Conservation (phyloP, 2,329 filamentous ascomycete genomes). For the Cercospora beticola region DNA sequence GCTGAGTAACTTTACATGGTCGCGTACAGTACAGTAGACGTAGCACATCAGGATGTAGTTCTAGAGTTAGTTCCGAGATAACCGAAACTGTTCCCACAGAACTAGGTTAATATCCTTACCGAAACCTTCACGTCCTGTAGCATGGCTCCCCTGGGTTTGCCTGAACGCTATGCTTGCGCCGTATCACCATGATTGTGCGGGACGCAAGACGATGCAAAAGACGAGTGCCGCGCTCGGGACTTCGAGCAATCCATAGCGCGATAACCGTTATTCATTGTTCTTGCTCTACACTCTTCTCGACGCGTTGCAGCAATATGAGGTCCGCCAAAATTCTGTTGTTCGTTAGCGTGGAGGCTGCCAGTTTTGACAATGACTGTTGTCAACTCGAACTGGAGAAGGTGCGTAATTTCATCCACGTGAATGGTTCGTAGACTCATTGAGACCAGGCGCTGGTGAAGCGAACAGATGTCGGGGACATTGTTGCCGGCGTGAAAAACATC, state of each 20-base stretch:
- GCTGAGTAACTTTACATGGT: neutral
- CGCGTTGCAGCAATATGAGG: neutral
- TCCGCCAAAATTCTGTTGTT: neutral
- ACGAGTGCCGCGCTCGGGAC: neutral
- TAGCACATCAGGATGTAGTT: neutral
- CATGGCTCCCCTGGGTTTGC: neutral
- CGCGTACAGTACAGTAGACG: neutral
- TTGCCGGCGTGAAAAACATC: conserved; percentile 6
- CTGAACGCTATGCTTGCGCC: neutral
- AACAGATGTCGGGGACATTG: neutral
- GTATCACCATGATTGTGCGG: neutral
- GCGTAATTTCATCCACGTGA: neutral
- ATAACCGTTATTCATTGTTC: neutral
- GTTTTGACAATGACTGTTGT: neutral
- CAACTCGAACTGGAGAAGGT: neutral
- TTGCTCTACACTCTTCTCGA: neutral
- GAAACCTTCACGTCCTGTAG: neutral
- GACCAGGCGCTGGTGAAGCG: neutral
- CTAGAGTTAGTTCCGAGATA: neutral
- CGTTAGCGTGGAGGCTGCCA: neutral
- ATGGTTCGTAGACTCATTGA: neutral
- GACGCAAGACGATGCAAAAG: neutral
- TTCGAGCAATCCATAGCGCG: neutral
- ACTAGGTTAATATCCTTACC: neutral
- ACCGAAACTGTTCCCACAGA: neutral